Evolutionary conservation across 2,329 filamentous ascomycete genomes (phyloP).

Genomic region (Leptodontidium sp.): DNA sequence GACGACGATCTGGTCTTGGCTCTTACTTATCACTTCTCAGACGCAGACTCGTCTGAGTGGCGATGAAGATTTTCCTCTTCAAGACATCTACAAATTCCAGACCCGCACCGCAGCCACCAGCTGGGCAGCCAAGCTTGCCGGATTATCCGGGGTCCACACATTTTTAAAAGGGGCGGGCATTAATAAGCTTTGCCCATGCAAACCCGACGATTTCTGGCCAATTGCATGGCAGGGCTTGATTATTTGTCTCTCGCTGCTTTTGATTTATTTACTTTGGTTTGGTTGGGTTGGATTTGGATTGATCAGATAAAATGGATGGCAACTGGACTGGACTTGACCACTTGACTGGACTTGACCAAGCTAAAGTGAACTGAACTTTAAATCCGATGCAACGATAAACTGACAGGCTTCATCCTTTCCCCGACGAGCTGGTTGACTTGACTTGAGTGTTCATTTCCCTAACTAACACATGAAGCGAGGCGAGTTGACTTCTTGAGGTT

Average conservation of each 20-base stretch:
- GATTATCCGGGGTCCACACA: slow-evolving; percentile 6
- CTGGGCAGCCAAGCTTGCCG: neutral
- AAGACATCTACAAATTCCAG: neutral
- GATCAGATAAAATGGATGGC: slow-evolving; percentile 2
- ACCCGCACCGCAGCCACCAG: no score
- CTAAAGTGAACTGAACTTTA: no score
- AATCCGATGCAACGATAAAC: neutral
- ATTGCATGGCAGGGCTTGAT: slow-evolving; percentile 15
- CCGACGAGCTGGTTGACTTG: no score
- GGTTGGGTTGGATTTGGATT: neutral
- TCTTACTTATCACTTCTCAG: neutral
- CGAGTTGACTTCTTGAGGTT: neutral
- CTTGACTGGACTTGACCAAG: no score
- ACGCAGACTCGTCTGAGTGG: neutral
- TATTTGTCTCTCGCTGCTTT: neutral
- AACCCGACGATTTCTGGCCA: neutral
- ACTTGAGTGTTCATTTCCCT: neutral
- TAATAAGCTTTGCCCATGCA: slow-evolving; percentile 14
- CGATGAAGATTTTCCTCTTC: slow-evolving; percentile 9
- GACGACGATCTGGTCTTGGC: neutral
- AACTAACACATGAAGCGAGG: neutral
- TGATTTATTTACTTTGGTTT: neutral
- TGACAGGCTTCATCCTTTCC: slow-evolving; percentile 1
- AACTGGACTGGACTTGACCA: no score
- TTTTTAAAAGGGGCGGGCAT: neutral